Conservation (phyloP, 495 filamentous ascomycete genomes). For the Xylaria castorea region DNA sequence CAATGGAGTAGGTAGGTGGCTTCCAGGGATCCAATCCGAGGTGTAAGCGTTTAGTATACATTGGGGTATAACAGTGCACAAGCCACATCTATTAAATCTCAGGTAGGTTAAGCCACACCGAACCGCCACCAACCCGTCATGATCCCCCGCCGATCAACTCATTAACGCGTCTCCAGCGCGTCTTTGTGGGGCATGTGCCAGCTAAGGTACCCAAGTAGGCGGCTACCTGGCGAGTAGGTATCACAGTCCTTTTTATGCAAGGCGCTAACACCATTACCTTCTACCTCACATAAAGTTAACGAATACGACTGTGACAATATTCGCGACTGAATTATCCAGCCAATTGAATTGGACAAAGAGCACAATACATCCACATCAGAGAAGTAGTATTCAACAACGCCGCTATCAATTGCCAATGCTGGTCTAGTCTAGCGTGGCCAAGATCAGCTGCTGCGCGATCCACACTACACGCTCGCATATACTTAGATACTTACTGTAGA, state of each 20-base stretch:
- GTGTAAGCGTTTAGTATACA: too few relatives aligned
- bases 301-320: background rate
- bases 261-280: background rate
- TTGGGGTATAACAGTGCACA: too few relatives aligned
- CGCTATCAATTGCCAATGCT: background rate
- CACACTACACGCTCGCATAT: background rate
- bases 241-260: background rate
- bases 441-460: conserved; percentile 6
- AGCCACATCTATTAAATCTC: too few relatives aligned
- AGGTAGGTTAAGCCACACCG: background rate
- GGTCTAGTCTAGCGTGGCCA: conserved; percentile 13
- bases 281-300: background rate
- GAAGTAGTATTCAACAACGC: background rate
- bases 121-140: too few relatives aligned
- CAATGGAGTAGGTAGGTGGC: too few relatives aligned
- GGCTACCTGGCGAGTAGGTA: background rate
- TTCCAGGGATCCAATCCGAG: too few relatives aligned
- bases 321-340: background rate
- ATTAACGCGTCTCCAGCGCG: conserved; percentile 19
- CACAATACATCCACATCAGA: background rate
- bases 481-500: background rate
- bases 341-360: background rate
- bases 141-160: background rate
- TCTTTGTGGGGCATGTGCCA: conserved; percentile 3
- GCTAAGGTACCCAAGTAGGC: background rate